Base-by-base conservation (phyloP, 148 eudicot species). In the Vaccinium myrtillus region DNA sequence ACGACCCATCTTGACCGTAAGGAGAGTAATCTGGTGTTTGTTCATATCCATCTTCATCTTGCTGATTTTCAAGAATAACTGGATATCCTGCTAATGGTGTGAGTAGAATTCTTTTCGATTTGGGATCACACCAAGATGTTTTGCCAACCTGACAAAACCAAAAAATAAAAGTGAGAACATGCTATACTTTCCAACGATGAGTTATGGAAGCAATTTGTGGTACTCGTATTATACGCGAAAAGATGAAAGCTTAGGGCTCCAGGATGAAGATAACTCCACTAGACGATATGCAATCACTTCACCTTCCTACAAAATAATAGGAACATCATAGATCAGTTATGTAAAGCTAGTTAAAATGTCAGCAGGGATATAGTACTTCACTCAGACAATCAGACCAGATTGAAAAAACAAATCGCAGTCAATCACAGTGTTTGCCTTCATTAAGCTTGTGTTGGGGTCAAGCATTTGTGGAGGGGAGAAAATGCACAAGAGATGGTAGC, bases 1-100 rank as follows among this genome's bases (percentile, higher is more conserved):
- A 87, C 27, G 98, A 92, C 87, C 98, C 98, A 89, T 97, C 98
- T 87, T 97, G 98, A 65, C 87, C 89, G 77, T 95, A 97, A 51
- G 88, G 80, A 79, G 94, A 88, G 80, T 88, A 87, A 77, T 90
- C 90, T 71, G 83, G 85, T 63, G 90, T 92, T 63, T 79, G 82
- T 10, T 81, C 86, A 87, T 84, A 65, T 82, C 81, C 92, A 84
- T 89, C 95, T 85, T 90, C 94, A 83, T 84, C 96, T 50, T 56
- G 63, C 79, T 49, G 55, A 78, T 90, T 88, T 83, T 87, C 83
- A 79, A 86, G 81, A 81, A 87, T 79, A 83, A 96, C 86, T 25
- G 98, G 98, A 86, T 91, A 92, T 85, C 92, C 95, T 25, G 94
- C 89, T 36, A 92, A 90, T 25, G 95, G 97, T 69, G 84, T 88